Evolutionary conservation across 2,329 filamentous ascomycete genomes (phyloP).

Genomic region (Fusarium udum): DNA sequence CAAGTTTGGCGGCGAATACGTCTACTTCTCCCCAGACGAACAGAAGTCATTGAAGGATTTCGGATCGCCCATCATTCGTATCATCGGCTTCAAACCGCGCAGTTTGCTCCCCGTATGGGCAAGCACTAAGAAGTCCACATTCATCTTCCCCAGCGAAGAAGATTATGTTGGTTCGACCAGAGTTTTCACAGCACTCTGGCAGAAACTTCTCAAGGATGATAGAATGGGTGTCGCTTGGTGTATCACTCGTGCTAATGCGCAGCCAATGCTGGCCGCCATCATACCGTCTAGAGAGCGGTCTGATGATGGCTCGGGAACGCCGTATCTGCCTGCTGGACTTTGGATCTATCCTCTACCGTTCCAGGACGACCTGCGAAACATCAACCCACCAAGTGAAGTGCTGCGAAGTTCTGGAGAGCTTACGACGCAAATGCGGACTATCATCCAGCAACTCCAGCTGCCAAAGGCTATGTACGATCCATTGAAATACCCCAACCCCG

Average conservation of each 20-base stretch:
- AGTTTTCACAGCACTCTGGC: constrained; percentile 90
- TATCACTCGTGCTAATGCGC: constrained; percentile 81
- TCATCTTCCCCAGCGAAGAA: constrained; percentile 93
- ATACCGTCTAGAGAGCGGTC: constrained; percentile 76
- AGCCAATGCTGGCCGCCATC: constrained; percentile 82
- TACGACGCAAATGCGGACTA: constrained; percentile 81
- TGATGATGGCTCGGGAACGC: constrained; percentile 71
- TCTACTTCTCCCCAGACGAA: constrained; percentile 87
- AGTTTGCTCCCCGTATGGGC: constrained; percentile 82
- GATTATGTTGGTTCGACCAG: constrained; percentile 90
- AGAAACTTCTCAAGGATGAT: constrained; percentile 80
- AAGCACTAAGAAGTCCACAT: constrained; percentile 84
- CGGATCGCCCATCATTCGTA: constrained; percentile 82
- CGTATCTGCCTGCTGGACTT: constrained; percentile 81
- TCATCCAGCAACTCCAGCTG: constrained; percentile 87
- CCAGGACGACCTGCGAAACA: constrained; percentile 84
- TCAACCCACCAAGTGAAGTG: constrained; percentile 67
- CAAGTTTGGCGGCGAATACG: constrained; percentile 92
- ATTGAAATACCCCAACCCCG: constrained; percentile 87
- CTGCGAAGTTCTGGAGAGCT: constrained; percentile 73
- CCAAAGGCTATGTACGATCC: constrained; percentile 88
- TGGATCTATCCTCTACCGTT: constrained; percentile 92
- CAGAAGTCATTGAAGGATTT: constrained; percentile 81
- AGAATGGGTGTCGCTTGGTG: constrained; percentile 93
- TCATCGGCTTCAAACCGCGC: constrained; percentile 92